These are phyloP conservation scores for Gilbertella persicaria DNA, from an alignment of 371 early-diverging fungal genomes.

Conservation along the genomic window DNA sequence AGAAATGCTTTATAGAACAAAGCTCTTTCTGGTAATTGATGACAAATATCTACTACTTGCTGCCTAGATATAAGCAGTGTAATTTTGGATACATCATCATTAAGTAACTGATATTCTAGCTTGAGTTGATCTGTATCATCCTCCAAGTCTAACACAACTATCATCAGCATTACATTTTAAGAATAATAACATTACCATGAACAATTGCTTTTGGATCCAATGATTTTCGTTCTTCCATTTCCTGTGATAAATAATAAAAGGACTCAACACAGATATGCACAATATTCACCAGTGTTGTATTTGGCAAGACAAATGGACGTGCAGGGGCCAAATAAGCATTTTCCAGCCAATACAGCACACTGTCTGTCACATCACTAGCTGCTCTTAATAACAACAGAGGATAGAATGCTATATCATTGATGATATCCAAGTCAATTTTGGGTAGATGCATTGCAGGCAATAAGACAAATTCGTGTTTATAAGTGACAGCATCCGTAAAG, in stretches of 20 bases:
- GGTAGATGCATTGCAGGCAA: not conserved
- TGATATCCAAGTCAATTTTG: not conserved
- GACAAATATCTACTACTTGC: not conserved
- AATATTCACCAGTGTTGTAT: not conserved
- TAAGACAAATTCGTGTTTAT: not conserved
- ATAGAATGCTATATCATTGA: not conserved
- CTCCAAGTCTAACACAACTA: no score
- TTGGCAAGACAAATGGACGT: not conserved
- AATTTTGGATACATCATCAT: not conserved
- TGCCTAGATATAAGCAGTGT: not conserved
- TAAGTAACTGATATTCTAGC: not conserved
- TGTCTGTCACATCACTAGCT: not conserved
- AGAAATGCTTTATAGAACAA: not conserved
- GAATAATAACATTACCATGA: no score
- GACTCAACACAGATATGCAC: slow-evolving; percentile 1
- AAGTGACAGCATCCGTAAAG: not conserved
- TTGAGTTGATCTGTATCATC: not conserved
- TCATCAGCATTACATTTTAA: no score
- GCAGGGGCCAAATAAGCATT: not conserved
- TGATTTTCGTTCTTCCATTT: not conserved
- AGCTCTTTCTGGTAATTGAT: not conserved
- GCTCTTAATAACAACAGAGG: not conserved
- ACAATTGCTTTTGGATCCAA: not conserved
- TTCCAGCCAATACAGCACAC: not conserved
- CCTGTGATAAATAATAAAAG: not conserved